Conservation (phyloP, 2,329 filamentous ascomycete species). For the Alternaria solani region DNA sequence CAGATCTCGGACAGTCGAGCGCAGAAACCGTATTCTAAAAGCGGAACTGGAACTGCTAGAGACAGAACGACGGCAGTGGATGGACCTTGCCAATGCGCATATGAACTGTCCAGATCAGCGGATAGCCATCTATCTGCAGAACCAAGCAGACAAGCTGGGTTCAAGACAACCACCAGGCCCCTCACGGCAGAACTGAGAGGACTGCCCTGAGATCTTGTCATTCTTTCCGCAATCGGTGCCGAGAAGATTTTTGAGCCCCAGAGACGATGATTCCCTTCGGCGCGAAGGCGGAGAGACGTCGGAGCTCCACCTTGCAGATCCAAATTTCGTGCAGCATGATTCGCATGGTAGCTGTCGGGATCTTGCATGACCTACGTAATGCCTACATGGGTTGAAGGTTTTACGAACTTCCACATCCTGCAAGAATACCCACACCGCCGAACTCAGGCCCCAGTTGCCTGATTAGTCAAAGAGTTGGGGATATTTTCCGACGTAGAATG, state of each 20-base stretch:
- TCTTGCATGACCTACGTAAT: neutral
- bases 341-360: neutral
- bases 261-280: neutral
- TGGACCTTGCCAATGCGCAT: conserved; percentile 37
- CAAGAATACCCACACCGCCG: neutral
- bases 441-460: neutral
- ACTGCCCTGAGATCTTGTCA: neutral
- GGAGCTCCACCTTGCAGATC: neutral
- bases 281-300: neutral
- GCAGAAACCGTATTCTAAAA: conserved; percentile 39
- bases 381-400: neutral
- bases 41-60: conserved; percentile 38
- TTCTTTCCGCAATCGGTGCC: neutral
- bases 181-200: neutral
- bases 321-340: neutral
- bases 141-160: conserved; percentile 36
- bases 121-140: conserved; percentile 36
- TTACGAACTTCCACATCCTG: neutral
- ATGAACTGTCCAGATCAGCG: conserved; percentile 35
- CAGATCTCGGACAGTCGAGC: conserved; percentile 45
- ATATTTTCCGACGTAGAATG: neutral
- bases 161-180: neutral
- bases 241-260: neutral
- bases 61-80: conserved; percentile 31
- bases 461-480: neutral